Conservation (phyloP, 2,329 filamentous ascomycete species). For the Ascochyta lentis region DNA sequence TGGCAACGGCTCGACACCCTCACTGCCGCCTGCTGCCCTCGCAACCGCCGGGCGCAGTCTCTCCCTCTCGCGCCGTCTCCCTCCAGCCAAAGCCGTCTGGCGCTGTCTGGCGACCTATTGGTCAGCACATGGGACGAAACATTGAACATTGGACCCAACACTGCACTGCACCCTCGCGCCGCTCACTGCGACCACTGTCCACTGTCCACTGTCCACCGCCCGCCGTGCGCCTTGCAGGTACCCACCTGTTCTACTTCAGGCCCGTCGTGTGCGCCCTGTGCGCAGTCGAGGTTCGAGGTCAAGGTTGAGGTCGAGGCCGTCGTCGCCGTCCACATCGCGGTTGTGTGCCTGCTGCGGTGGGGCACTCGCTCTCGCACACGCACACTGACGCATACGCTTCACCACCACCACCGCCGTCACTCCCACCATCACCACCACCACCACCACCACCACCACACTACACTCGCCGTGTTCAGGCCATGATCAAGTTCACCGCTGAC, state of each 20-base stretch:
- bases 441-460: conserved; percentile 6
- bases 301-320: no score
- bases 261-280: conserved; percentile 31
- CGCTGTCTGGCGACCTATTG: conserved; percentile 39
- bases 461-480: conserved; percentile 17
- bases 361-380: conserved; percentile 12
- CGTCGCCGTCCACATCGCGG: conserved; percentile 10
- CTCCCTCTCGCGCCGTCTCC: conserved; percentile 22
- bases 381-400: conserved; percentile 18
- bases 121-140: conserved; percentile 19
- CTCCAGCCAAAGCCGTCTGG: conserved; percentile 27
- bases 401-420: neutral
- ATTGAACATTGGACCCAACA: conserved; percentile 25
- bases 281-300: conserved; percentile 15
- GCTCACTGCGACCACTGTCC: conserved; percentile 1
- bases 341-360: conserved; percentile 18
- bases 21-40: conserved; percentile 22
- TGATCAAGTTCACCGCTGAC: conserved; percentile 21
- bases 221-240: conserved; percentile 10
- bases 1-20: conserved; percentile 32
- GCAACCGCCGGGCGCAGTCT: conserved; percentile 32
- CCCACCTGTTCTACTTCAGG: conserved; percentile 32
- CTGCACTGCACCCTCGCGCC: conserved; percentile 9
- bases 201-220: neutral
- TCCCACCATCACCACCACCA: neutral